These are phyloP conservation scores for Cryptosporidium canis DNA, from an alignment of 169 alveolate genomes.

Conservation along the genomic window DNA sequence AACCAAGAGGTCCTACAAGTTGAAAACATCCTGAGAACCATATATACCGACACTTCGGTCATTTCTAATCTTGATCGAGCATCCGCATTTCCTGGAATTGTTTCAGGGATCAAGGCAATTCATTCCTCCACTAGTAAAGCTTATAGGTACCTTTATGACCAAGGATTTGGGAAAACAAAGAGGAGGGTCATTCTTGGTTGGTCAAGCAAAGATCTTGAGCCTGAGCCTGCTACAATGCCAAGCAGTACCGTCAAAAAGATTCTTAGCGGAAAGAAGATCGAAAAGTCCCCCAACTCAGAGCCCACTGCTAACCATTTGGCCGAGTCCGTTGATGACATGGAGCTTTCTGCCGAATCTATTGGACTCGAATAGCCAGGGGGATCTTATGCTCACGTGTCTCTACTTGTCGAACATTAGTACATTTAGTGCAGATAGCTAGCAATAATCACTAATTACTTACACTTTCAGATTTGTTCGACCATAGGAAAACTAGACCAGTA, in stretches of 20 bases:
- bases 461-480: too few relatives aligned
- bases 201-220: slow-evolving; percentile 60
- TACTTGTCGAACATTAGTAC: too few relatives aligned
- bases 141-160: slow-evolving; percentile 10
- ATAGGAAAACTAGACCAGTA: too few relatives aligned
- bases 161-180: slow-evolving; percentile 17
- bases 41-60: slow-evolving; percentile 19
- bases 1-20: slow-evolving; percentile 32
- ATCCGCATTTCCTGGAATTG: slow-evolving; percentile 20
- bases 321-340: neutral
- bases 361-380: neutral
- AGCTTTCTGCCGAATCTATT: slow-evolving; percentile 28
- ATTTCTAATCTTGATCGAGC: neutral
- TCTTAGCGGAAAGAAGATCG: slow-evolving; percentile 20
- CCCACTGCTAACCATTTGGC: neutral
- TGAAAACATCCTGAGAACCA: slow-evolving; percentile 31
- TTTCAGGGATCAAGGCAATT: slow-evolving; percentile 23
- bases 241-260: slow-evolving; percentile 27
- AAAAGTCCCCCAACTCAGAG: neutral
- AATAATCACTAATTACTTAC: too few relatives aligned
- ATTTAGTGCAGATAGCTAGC: too few relatives aligned
- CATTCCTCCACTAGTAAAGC: slow-evolving; percentile 35
- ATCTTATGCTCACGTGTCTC: too few relatives aligned
- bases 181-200: slow-evolving; percentile 21
- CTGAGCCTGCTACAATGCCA: slow-evolving; percentile 11